Base-by-base conservation (phyloP, 2,329 filamentous ascomycete species). In the Pleoardoris graminearum region DNA sequence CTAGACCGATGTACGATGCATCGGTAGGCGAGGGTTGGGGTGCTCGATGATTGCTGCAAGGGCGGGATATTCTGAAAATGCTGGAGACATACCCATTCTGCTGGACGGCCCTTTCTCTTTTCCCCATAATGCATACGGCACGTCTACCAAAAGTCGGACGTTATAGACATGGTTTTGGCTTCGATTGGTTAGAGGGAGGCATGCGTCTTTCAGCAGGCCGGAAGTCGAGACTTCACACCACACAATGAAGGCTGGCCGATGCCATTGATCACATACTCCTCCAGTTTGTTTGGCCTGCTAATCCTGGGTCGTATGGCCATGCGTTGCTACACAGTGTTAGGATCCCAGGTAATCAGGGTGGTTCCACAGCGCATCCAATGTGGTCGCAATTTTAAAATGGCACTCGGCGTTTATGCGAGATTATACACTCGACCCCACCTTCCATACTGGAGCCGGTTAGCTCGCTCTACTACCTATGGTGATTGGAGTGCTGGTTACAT, bases 1-100 rank as follows among this genome's bases (percentile, higher is more conserved):
- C 80, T 99, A 57, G 87, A 89, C 68, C 83, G 89, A 67, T 95
- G 90, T 70, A 88, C 87, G 44, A 76, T 76, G 72, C 65, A 72
- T 44, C 70, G 72, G 48, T 72, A 73, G 66, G 57, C 22, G 30
- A 32, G 35, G 23, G 39, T 38, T 30, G 7, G 30, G 53, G 48
- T 52, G 48, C 50, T 54, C 53, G 51, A 57, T 43, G 48, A 51
- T 53, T 50, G 57, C 42, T 45, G 38, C 48, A 41, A 19, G n/a
- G 17, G 19, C 27, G 25, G 30, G 23, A 21, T 42, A 37, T 36
- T 36, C 41, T 47, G 23, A 36, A 33, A 55, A 14, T 12, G 32
- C 21, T 19, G 11, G 42, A 41, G 51, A 52, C 50, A 55, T 51
- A 50, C 45, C 47, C 54, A 54, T 37, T 36, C 48, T 29, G 38